phyloP scores from a whole-genome alignment of 2,329 filamentous ascomycete genomes.

The Verticillium nonalfalfae region DNA sequence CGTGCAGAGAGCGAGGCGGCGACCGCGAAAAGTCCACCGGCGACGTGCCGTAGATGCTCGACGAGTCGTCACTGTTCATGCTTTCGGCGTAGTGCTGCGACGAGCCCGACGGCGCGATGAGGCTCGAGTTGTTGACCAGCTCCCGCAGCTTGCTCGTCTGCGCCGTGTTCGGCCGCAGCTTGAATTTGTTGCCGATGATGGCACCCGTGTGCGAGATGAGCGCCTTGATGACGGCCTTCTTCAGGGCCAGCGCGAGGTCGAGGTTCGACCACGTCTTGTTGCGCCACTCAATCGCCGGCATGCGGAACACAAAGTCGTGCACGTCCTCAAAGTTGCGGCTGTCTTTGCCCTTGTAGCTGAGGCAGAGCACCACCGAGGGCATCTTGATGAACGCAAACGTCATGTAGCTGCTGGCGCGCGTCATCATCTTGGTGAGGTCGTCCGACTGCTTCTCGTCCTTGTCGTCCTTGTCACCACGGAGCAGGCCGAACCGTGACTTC shows the following conservation, averaged over 20 bases:
- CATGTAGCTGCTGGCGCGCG: conserved; percentile 93
- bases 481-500: conserved; percentile 49
- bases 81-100: conserved; percentile 33
- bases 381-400: conserved; percentile 94
- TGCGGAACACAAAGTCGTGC: conserved; percentile 93
- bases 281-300: conserved; percentile 89
- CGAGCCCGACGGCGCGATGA: conserved; percentile 37
- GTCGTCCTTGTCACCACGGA: conserved; percentile 30
- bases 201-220: conserved; percentile 93
- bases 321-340: conserved; percentile 95
- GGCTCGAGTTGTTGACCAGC: conserved; percentile 69
- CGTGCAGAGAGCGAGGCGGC: conserved; percentile 46
- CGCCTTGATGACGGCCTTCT: conserved; percentile 90
- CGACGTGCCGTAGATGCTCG: conserved; percentile 45
- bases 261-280: conserved; percentile 99
- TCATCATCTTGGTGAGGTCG: conserved; percentile 95
- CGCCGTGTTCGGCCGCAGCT: conserved; percentile 74
- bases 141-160: conserved; percentile 77
- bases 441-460: conserved; percentile 59
- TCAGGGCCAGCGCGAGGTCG: conserved; percentile 84
- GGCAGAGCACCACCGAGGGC: conserved; percentile 87
- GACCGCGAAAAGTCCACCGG: conserved; percentile 54
- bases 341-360: conserved; percentile 94
- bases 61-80: conserved; percentile 50
- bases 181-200: conserved; percentile 96